phyloP scores from a whole-genome alignment of 2,329 filamentous ascomycete species.

The Cryoendolithus antarcticus region DNA sequence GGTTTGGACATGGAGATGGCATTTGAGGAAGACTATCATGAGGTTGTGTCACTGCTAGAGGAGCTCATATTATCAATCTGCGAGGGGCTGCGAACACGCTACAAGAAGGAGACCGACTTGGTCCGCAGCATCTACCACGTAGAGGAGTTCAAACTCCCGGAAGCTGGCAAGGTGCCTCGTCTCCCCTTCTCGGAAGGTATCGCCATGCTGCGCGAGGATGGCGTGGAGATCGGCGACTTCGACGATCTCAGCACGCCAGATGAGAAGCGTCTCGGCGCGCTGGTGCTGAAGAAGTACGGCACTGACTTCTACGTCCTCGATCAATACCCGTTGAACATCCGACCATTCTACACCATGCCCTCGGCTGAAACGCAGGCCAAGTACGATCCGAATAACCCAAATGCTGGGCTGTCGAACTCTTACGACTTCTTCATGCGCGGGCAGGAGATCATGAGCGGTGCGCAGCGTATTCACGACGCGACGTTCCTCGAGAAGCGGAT shows the following conservation, averaged over 20 bases:
- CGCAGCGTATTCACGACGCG: constrained; percentile 54
- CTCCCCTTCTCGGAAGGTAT: constrained; percentile 70
- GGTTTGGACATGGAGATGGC: constrained; percentile 87
- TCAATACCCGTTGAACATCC: constrained; percentile 81
- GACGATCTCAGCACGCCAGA: constrained; percentile 72
- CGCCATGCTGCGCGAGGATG: constrained; percentile 62
- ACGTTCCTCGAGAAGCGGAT: constrained; percentile 46
- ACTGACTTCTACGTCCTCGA: constrained; percentile 96
- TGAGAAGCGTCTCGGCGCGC: constrained; percentile 76
- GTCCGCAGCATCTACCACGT: constrained; percentile 65
- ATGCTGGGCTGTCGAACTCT: constrained; percentile 48
- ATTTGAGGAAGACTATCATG: constrained; percentile 65
- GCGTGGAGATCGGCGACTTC: constrained; percentile 61
- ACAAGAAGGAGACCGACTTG: constrained; percentile 58
- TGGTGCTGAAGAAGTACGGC: constrained; percentile 78
- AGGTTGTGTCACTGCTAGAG: constrained; percentile 62
- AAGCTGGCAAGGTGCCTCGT: constrained; percentile 60
- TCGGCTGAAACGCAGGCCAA: constrained; percentile 48
- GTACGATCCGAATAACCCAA: constrained; percentile 30
- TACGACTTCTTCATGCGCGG: constrained; percentile 63
- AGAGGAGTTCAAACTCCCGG: constrained; percentile 63
- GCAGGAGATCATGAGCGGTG: constrained; percentile 56
- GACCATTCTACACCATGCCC: constrained; percentile 86
- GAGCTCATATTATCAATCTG: constrained; percentile 68
- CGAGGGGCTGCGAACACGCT: constrained; percentile 55